Conservation (phyloP, 331 rosid species). For the Cucumis variabilis region DNA sequence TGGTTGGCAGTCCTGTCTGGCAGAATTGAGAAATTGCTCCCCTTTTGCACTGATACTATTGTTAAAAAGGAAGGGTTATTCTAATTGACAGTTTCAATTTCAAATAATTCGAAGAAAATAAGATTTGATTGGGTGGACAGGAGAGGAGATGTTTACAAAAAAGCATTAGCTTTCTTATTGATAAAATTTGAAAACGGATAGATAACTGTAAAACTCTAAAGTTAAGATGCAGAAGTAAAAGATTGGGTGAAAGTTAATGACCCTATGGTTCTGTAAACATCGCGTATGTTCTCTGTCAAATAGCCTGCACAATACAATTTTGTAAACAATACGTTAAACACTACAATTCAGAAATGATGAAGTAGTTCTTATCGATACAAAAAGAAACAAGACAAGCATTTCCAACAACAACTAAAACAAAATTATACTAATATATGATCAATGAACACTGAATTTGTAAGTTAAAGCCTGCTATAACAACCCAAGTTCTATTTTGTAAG, state of each 20-base stretch:
- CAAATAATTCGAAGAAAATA: constrained; percentile 12
- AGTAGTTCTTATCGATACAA: background rate
- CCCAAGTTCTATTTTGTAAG: background rate
- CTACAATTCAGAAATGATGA: constrained; percentile 23
- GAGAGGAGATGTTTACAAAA: constrained; percentile 25
- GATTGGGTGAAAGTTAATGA: constrained; percentile 39
- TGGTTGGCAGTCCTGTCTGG: constrained; percentile 81
- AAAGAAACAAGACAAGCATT: constrained; percentile 9
- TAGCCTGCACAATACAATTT: constrained; percentile 61
- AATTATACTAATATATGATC: background rate
- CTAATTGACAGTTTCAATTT: constrained; percentile 24
- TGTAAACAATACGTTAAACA: constrained; percentile 13
- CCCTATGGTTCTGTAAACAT: constrained; percentile 73
- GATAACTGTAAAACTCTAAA: background rate
- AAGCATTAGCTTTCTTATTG: background rate
- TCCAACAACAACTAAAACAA: background rate
- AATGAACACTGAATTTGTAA: constrained; percentile 6
- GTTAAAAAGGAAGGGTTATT: constrained; percentile 36
- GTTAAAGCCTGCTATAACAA: background rate
- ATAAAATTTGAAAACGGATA: background rate
- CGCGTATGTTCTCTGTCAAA: constrained; percentile 64
- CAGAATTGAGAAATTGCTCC: constrained; percentile 64
- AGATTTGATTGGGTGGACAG: constrained; percentile 23
- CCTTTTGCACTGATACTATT: constrained; percentile 77
- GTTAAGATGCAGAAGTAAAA: constrained; percentile 27